Evolutionary conservation across 73 alveolate species (phyloP).

Genomic region (Blepharisma japonicum): DNA sequence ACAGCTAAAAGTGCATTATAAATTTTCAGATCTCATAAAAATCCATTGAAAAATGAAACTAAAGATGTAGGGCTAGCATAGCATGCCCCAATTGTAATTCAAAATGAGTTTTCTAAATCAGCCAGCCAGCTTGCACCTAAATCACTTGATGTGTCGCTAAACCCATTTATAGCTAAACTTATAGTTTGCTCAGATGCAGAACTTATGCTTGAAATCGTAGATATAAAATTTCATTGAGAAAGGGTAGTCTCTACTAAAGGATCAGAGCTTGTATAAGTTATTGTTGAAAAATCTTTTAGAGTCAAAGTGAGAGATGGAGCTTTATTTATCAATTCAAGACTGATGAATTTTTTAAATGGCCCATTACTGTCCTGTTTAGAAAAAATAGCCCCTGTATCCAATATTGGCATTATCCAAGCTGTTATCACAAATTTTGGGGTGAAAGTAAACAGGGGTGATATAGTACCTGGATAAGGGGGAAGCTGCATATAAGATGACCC

Average conservation of each 20-base stretch:
- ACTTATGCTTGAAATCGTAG: too few species aligned
- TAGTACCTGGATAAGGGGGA: slow-evolving; percentile 13
- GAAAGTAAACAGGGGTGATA: not conserved
- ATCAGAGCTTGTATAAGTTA: too few species aligned
- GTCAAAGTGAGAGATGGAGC: too few species aligned
- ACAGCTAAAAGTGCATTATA: not conserved
- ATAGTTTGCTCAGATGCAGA: too few species aligned
- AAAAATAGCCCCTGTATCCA: not conserved
- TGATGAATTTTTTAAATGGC: too few species aligned
- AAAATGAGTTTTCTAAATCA: not conserved
- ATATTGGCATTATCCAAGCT: not conserved
- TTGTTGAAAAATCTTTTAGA: too few species aligned
- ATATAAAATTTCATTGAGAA: too few species aligned
- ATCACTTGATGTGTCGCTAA: too few species aligned
- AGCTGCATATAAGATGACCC: slow-evolving; percentile 22
- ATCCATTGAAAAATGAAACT: not conserved
- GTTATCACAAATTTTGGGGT: not conserved
- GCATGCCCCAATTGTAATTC: not conserved
- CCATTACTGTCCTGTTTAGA: not conserved
- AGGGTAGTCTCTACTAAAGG: too few species aligned
- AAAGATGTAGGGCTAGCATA: not conserved
- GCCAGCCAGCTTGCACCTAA: too few species aligned
- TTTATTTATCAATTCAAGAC: too few species aligned
- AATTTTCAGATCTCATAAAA: not conserved
- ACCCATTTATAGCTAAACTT: too few species aligned